Base-by-base conservation (phyloP, 2,329 filamentous ascomycete species). In the Hypoxylon rubiginosum region DNA sequence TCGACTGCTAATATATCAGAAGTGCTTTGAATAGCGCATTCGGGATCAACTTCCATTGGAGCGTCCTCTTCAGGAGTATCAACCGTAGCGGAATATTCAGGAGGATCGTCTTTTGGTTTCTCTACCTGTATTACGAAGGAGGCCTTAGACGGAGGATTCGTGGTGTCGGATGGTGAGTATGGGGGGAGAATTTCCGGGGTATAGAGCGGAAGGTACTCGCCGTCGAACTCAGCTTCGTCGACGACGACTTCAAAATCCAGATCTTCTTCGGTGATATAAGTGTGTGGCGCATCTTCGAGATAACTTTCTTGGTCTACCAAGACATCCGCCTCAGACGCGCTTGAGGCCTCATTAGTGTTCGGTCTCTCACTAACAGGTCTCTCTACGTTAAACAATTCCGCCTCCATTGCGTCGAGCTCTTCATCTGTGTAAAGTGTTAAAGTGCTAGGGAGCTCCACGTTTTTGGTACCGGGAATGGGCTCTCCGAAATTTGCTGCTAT, bases 401-500 rank as follows among this genome's bases (percentile, higher is more conserved):
- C 46, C 7, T 64, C 62, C 53, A 68, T 55, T 5, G 53, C 56
- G 19, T 66, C 51, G 13, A 70, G 34, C 46, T 70, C 59, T 26
- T 53, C 66, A 13, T 59, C 51, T 5, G 58, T 64, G 53, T 70
- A 70, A 34, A 70, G 34, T 13, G 30, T 52, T 9, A 65, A 19
- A 8, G 55, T 54, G 15, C 39, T 55, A n/a, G 64, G 62, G 11
- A 56, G 50, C 13, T 41, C 55, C 13, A 67, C 64, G n/a, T 69
- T 67, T 15, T 32, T 57, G 7, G 58, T 62, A 9, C 60, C 54
- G 2, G 50, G 36, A 15, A 62, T 48, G 3, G 57, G 10, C 11
- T 41, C 32, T 10, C 64, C 67, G 51, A 67, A 58, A 46, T 62
- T 55, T 15, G 50, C 58, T 13, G 54, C 32, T 54, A 52, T 41